Base-by-base conservation (phyloP, 192 early-diverging fungal species). In the Cetraspora pellucida region DNA sequence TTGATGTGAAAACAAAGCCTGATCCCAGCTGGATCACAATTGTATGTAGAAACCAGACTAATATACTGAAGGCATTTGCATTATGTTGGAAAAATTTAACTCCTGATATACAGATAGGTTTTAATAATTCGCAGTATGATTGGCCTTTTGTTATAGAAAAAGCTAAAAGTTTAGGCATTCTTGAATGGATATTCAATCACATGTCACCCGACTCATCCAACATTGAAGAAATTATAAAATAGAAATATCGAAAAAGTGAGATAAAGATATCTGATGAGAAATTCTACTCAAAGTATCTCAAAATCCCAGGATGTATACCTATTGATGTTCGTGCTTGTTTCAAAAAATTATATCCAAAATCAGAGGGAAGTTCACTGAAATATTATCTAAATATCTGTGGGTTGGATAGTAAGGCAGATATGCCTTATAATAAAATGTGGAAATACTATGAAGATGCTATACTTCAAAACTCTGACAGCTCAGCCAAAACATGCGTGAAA, bases 181-280 rank as follows among this genome's bases (percentile, higher is more conserved):
- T 72, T 19, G 69, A 72, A 54, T 72, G 47, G 69, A 72, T 72
- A 50, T 72, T 2, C 23, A 72, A 72, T 28, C 52, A 55, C 0
- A 72, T 72, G 28, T 72, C 69, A 52, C 19, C 19, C 0, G 19
- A 52, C 0, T 2, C 4, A 17, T 52, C 1, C 5, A 52, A 5
- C 10, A 0, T 52, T 19, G 50, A 52, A 52, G 1, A 52, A 52
- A 52, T 52, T 52, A 52, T 2, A 52, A 52, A 52, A 52, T 52
- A 11, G 50, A 0, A 52, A 52, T 52, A 52, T 19, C 50, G 1
- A 5, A 1, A 52, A 0, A 67, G 3, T 13, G 65, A 0, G 21
- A 67, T 67, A 67, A 67, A 67, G 3, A 23, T 67, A n/a, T 0
- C 44, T 46, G 65, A 67, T 67, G 21, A 1, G 16, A 67, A 67